These are phyloP conservation scores for Pleurotus platypus DNA, from an alignment of 768 basidiomycete species.

Conservation along the genomic window DNA sequence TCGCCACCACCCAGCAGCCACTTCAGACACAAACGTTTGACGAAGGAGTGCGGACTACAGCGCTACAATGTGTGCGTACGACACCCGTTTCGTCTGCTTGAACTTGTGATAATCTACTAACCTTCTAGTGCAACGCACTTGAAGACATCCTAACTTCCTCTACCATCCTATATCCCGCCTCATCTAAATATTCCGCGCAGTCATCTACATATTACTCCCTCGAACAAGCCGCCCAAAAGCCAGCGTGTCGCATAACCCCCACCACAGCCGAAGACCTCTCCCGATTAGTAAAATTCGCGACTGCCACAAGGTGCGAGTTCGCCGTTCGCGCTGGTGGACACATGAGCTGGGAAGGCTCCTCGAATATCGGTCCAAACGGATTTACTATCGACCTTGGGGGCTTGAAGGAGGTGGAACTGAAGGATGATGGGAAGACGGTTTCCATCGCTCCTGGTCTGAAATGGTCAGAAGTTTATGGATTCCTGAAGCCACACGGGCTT, in stretches of 20 bases:
- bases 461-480: constrained; percentile 11
- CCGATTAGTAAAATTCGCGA: not conserved
- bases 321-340: constrained; percentile 8
- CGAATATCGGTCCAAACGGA: constrained; percentile 9
- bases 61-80: too few species aligned
- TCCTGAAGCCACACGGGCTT: constrained; percentile 2
- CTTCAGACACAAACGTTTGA: too few species aligned
- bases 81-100: too few species aligned
- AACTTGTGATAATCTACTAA: too few species aligned
- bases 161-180: too few species aligned
- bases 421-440: constrained; percentile 1
- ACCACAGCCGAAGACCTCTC: not conserved
- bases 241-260: not conserved
- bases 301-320: not conserved
- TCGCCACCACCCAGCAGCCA: too few species aligned
- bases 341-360: constrained; percentile 8
- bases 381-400: constrained; percentile 8
- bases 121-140: too few species aligned
- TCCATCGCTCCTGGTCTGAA: constrained; percentile 9
- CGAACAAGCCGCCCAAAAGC: too few species aligned
- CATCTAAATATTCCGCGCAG: too few species aligned
- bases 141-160: too few species aligned
- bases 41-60: too few species aligned
- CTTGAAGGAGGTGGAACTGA: constrained; percentile 3
- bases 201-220: too few species aligned